These are phyloP conservation scores for Cadophora sp. DNA, from an alignment of 2,329 filamentous ascomycete genomes.

Conservation along the genomic window DNA sequence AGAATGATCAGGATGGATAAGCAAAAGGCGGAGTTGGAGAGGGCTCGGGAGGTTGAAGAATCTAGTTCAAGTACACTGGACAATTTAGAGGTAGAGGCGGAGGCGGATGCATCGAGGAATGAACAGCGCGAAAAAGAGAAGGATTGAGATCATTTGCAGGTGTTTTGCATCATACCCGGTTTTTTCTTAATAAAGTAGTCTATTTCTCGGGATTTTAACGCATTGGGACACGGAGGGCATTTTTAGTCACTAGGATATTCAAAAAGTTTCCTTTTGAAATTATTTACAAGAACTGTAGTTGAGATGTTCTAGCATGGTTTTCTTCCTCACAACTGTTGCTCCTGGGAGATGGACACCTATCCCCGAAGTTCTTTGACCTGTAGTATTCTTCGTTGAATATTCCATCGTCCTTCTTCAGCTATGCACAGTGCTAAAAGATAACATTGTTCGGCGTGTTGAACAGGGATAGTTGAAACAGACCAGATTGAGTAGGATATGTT, in stretches of 20 bases:
- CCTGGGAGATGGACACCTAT: no score
- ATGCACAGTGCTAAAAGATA: no score
- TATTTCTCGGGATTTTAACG: not conserved
- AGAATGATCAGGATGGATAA: conserved; percentile 52
- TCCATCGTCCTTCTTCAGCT: no score
- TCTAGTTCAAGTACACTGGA: conserved; percentile 18
- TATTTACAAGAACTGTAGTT: no score
- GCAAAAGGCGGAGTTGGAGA: conserved; percentile 42
- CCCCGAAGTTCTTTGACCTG: no score
- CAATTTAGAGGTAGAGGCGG: not conserved
- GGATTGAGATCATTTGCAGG: not conserved
- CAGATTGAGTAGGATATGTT: no score
- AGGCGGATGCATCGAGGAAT: not conserved
- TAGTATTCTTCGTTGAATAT: no score
- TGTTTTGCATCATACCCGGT: conserved; percentile 13
- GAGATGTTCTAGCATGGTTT: no score
- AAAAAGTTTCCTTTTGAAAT: not conserved
- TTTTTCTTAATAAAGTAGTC: not conserved
- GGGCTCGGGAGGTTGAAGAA: conserved; percentile 23
- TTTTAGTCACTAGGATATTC: not conserved
- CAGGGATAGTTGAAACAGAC: no score
- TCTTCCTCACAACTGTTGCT: no score
- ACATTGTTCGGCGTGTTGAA: not conserved
- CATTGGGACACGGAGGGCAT: not conserved
- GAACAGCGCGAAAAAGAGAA: not conserved